These are phyloP conservation scores for Russula abietina DNA, from an alignment of 768 basidiomycete genomes.

Conservation along the genomic window DNA sequence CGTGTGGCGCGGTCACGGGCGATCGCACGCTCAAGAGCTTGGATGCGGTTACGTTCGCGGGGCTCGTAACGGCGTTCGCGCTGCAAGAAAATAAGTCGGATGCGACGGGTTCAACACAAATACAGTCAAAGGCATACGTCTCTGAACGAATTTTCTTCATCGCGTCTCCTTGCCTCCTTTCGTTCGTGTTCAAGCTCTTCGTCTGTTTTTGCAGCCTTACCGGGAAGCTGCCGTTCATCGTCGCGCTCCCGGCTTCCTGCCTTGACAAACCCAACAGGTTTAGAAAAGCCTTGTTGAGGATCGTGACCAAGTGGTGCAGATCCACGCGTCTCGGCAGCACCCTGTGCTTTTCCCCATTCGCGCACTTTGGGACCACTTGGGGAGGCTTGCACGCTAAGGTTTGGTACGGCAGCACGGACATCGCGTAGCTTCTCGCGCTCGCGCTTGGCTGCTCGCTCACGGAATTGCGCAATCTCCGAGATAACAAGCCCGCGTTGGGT, in stretches of 20 bases:
- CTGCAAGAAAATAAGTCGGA: constrained; percentile 36
- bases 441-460: constrained; percentile 87
- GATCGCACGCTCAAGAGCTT: constrained; percentile 68
- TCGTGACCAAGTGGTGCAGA: constrained; percentile 30
- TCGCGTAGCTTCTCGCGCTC: constrained; percentile 87
- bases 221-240: constrained; percentile 32
- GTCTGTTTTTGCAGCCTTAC: constrained; percentile 60
- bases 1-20: constrained; percentile 62
- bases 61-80: constrained; percentile 92
- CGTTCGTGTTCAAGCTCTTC: constrained; percentile 83
- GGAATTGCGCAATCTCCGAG: constrained; percentile 93
- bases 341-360: constrained; percentile 72
- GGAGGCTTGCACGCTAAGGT: constrained; percentile 32
- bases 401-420: constrained; percentile 52
- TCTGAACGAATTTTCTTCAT: constrained; percentile 79
- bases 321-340: constrained; percentile 17
- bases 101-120: background rate
- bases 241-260: constrained; percentile 44
- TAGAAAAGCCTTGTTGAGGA: constrained; percentile 58
- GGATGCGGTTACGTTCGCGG: constrained; percentile 77
- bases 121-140: constrained; percentile 53
- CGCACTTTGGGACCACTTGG: constrained; percentile 66
- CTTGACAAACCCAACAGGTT: constrained; percentile 80
- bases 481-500: constrained; percentile 88
- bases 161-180: constrained; percentile 64